A percentile compares a stretch with the other conserved stretches of the same genome.
Conservation (phyloP, 352 stramenopile genomes). For the Phytophthora pinifolia region DNA sequence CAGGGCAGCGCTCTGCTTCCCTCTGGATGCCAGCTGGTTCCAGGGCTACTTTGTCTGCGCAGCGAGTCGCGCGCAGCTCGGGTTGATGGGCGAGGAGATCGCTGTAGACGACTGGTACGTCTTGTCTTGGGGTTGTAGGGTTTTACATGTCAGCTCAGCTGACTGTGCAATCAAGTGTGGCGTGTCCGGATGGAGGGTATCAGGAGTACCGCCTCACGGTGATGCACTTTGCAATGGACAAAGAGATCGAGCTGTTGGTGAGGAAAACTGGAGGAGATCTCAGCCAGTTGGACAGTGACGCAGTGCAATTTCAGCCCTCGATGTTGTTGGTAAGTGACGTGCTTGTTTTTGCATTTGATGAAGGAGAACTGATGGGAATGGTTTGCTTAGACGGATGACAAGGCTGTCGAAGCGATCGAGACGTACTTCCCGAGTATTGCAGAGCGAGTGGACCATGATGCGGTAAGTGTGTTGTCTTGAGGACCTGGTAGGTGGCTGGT, state of each 20-base stretch:
- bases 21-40: conserved; percentile 53
- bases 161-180: conserved; percentile 29
- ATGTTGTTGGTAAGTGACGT: conserved; percentile 34
- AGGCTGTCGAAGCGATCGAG: conserved; percentile 51
- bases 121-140: not conserved
- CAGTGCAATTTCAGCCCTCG: conserved; percentile 39
- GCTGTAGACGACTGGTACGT: conserved; percentile 62
- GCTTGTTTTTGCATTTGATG: conserved; percentile 1
- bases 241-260: conserved; percentile 45
- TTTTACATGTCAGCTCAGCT: not conserved
- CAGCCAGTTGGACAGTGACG: conserved; percentile 50
- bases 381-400: conserved; percentile 46
- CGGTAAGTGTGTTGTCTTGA: conserved; percentile 22
- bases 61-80: conserved; percentile 40
- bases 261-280: conserved; percentile 65
- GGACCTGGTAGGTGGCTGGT: too few relatives aligned
- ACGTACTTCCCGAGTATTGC: conserved; percentile 69
- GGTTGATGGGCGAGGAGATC: conserved; percentile 61
- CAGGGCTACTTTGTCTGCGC: conserved; percentile 62
- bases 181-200: conserved; percentile 68
- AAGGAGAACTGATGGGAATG: not conserved
- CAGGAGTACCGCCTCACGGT: conserved; percentile 63
- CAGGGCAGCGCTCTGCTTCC: conserved; percentile 64
- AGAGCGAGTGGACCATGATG: conserved; percentile 40
- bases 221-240: conserved; percentile 47